Conservation (phyloP, 1,284 basidiomycete species). For the Cryptococcus depauperatus region DNA sequence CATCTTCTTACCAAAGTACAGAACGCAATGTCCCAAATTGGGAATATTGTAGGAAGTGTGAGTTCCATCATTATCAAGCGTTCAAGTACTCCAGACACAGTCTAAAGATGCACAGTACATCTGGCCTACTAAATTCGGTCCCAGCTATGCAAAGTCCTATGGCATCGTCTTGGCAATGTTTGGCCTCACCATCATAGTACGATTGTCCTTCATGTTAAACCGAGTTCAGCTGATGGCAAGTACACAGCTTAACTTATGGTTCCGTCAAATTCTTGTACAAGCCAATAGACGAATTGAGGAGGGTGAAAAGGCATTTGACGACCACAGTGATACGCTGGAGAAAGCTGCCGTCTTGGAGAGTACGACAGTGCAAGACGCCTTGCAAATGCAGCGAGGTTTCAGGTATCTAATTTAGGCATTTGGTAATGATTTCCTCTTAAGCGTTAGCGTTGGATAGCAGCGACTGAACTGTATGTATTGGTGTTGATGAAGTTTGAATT, state of each 20-base stretch:
- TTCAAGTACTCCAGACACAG: background rate
- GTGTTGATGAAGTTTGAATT: no score
- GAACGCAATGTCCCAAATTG: conserved; percentile 43
- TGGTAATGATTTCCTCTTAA: no score
- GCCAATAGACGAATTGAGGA: conserved; percentile 27
- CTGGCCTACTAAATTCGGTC: conserved; percentile 22
- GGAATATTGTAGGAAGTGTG: conserved; percentile 41
- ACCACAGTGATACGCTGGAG: conserved; percentile 20
- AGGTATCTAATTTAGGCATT: conserved; percentile 20
- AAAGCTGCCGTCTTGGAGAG: conserved; percentile 19
- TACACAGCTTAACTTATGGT: conserved; percentile 26
- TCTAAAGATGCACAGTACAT: conserved; percentile 14
- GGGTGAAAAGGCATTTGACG: conserved; percentile 23
- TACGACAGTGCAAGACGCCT: conserved; percentile 22
- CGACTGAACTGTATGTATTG: no score
- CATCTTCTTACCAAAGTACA: conserved; percentile 5
- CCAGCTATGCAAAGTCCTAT: conserved; percentile 28
- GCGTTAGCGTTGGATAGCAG: no score
- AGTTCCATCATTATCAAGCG: conserved; percentile 1
- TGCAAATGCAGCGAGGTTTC: conserved; percentile 25
- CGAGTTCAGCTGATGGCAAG: background rate
- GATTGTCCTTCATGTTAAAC: background rate
- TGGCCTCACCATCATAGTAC: conserved; percentile 19
- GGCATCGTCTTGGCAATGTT: conserved; percentile 30
- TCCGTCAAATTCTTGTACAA: conserved; percentile 26